Percentiles rank a stretch among this genome's conserved stretches.
These are phyloP conservation scores for Fusarium sp. DNA, from an alignment of 2,329 filamentous ascomycete genomes.

Conservation along the genomic window DNA sequence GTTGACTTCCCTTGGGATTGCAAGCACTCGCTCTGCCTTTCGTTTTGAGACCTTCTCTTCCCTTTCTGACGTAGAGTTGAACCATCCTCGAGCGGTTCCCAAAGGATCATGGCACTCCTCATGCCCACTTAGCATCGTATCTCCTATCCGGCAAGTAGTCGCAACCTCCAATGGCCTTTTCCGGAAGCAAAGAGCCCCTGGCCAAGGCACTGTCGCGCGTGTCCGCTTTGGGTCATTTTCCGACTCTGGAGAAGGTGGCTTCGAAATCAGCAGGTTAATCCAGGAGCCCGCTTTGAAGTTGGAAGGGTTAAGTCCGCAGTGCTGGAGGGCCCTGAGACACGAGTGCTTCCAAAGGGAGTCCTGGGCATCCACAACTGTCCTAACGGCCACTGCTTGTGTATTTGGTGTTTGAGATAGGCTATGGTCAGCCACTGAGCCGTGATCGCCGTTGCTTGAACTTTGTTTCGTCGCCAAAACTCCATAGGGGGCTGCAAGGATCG, in stretches of 20 bases:
- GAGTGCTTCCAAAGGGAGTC: constrained; percentile 62
- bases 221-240: constrained; percentile 57
- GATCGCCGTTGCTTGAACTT: constrained; percentile 28
- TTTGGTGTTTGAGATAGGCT: constrained; percentile 63
- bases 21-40: constrained; percentile 62
- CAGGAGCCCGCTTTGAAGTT: constrained; percentile 60
- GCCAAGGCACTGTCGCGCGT: constrained; percentile 64
- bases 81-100: constrained; percentile 62
- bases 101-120: constrained; percentile 63
- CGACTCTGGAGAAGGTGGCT: constrained; percentile 57
- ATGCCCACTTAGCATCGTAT: constrained; percentile 51
- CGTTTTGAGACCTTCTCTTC: constrained; percentile 62
- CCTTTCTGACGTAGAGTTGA: constrained; percentile 56
- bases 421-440: constrained; percentile 47
- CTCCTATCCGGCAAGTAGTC: constrained; percentile 55
- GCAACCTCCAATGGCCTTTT: constrained; percentile 58
- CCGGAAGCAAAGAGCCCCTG: constrained; percentile 65
- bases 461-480: constrained; percentile 55
- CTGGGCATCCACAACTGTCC: constrained; percentile 55
- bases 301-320: constrained; percentile 60
- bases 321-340: constrained; percentile 63
- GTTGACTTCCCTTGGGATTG: constrained; percentile 56
- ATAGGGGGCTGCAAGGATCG: constrained; percentile 67
- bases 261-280: constrained; percentile 63
- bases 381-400: constrained; percentile 60